Conservation (phyloP, 179 eudicot species). For the Gypsophila paniculata region DNA sequence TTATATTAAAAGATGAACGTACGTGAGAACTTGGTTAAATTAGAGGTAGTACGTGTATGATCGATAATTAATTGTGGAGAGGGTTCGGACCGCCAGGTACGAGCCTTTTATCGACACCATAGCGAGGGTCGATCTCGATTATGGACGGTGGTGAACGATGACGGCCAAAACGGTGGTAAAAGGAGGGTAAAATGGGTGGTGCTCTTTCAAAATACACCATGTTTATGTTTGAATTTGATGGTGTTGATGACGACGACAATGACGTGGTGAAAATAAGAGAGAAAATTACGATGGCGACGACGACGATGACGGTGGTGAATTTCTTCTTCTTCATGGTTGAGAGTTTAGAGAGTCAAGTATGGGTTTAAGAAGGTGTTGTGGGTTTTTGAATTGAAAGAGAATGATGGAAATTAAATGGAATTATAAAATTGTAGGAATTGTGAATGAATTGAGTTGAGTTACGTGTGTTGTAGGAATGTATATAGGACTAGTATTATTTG, state of each 20-base stretch:
- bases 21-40: too few species aligned
- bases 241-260: neutral
- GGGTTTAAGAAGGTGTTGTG: slow-evolving; percentile 6
- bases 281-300: neutral
- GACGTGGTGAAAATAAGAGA: slow-evolving; percentile 5
- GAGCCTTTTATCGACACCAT: slow-evolving; percentile 67
- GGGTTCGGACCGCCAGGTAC: slow-evolving; percentile 93
- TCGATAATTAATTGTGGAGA: slow-evolving; percentile 46
- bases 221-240: slow-evolving; percentile 8
- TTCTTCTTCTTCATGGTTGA: slow-evolving; percentile 12
- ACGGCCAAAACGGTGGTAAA: slow-evolving; percentile 23
- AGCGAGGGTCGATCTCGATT: slow-evolving; percentile 61
- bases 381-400: neutral
- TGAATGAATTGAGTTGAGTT: neutral
- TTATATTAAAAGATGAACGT: too few species aligned
- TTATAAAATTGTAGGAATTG: neutral
- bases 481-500: too few species aligned
- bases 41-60: too few species aligned
- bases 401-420: too few species aligned
- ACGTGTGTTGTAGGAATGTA: too few species aligned
- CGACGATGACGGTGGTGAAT: neutral
- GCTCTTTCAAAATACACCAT: slow-evolving; percentile 4
- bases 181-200: neutral
- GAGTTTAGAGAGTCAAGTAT: too few species aligned
- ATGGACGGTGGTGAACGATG: slow-evolving; percentile 17